These are phyloP conservation scores for Lactarius quietus DNA, from an alignment of 768 basidiomycete genomes.

Conservation along the genomic window DNA sequence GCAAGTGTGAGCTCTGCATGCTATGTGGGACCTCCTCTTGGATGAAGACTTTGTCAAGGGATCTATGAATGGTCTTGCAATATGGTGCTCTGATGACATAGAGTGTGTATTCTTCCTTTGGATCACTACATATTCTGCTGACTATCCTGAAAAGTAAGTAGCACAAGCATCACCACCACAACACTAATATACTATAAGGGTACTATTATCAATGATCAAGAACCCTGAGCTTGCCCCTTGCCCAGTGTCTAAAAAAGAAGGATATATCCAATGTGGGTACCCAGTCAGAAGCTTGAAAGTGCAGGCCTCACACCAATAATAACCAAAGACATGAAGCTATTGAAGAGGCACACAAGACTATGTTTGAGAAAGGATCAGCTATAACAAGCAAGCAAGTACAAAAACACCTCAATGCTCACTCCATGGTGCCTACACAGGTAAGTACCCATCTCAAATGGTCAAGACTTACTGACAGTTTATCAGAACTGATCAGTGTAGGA, in stretches of 20 bases:
- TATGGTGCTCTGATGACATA: constrained; percentile 27
- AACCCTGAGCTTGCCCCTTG: no score
- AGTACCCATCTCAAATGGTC: neutral
- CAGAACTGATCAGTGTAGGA: neutral
- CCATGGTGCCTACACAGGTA: neutral
- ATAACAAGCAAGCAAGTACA: neutral
- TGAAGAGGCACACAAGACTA: neutral
- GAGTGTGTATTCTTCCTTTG: constrained; percentile 27
- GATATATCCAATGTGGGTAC: no score
- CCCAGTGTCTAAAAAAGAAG: no score
- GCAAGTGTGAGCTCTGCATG: constrained; percentile 31
- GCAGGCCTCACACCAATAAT: no score
- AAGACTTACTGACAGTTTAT: no score
- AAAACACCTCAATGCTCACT: neutral
- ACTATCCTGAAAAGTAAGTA: constrained; percentile 33
- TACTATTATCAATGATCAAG: constrained; percentile 23
- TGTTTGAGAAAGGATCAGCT: neutral
- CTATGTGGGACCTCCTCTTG: constrained; percentile 22
- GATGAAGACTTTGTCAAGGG: constrained; percentile 28
- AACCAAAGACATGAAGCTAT: neutral
- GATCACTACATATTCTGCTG: constrained; percentile 28
- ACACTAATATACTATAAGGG: neutral
- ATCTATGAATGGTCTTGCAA: neutral
- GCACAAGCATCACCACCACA: no score
- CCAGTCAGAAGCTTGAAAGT: no score